Percentiles rank a stretch among this genome's conserved stretches.
Evolutionary conservation across 768 basidiomycete genomes (phyloP).

Genomic region (Vararia minispora): DNA sequence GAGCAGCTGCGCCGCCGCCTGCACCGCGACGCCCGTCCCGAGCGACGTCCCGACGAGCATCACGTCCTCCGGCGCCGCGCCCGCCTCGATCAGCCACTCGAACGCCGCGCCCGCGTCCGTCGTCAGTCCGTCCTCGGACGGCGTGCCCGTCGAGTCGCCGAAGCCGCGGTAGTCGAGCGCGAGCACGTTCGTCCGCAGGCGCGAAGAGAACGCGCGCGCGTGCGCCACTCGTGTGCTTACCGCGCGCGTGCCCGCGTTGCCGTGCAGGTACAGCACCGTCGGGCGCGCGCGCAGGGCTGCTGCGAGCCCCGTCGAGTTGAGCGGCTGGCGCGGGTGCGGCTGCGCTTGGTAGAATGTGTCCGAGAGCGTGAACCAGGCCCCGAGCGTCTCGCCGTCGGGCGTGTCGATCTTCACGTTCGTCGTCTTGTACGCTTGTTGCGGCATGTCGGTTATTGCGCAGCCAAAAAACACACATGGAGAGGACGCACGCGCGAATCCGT

Average conservation of each 20-base stretch:
- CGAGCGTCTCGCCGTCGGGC: slow-evolving; percentile 66
- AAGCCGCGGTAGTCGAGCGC: slow-evolving; percentile 90
- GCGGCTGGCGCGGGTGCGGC: slow-evolving; percentile 24
- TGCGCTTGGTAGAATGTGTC: slow-evolving; percentile 47
- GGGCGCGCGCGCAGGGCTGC: slow-evolving; percentile 47
- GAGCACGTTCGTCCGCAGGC: slow-evolving; percentile 64
- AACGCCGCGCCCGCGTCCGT: slow-evolving; percentile 69
- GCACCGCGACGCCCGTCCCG: slow-evolving; percentile 67
- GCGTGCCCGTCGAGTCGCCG: slow-evolving; percentile 72
- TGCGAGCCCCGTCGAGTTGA: slow-evolving; percentile 31
- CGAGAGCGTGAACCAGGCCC: slow-evolving; percentile 79
- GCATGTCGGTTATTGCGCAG: neutral
- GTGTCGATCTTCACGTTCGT: slow-evolving; percentile 61
- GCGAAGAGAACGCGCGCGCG: slow-evolving; percentile 54
- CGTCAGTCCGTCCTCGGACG: slow-evolving; percentile 64
- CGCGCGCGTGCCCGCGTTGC: slow-evolving; percentile 78
- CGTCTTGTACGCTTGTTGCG: slow-evolving; percentile 40
- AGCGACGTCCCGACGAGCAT: slow-evolving; percentile 81
- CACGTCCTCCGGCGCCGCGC: slow-evolving; percentile 47
- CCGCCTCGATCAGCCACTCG: slow-evolving; percentile 59
- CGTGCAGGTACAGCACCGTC: slow-evolving; percentile 88
- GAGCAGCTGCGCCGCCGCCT: slow-evolving; percentile 28
- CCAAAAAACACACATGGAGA: neutral
- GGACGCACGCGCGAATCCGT: slow-evolving; percentile 69
- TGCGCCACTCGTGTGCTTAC: slow-evolving; percentile 52